Conservation (phyloP, 2,329 filamentous ascomycete species). For the Sporothrix phasma region DNA sequence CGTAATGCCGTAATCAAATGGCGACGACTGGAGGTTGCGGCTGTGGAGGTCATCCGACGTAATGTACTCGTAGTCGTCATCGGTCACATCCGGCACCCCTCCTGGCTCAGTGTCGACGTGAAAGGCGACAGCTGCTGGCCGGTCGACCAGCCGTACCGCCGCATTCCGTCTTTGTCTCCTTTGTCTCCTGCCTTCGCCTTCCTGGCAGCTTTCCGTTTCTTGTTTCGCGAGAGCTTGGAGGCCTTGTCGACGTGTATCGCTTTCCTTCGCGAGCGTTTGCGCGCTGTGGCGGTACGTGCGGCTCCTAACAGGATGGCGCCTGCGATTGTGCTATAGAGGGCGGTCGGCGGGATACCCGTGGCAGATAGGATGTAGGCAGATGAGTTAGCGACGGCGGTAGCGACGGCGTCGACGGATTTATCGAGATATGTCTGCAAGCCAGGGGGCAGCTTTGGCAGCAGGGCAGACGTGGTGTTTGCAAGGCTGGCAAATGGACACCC, state of each 20-base stretch:
- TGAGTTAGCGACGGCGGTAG: constrained; percentile 38
- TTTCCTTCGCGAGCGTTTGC: constrained; percentile 14
- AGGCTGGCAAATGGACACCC: constrained; percentile 44
- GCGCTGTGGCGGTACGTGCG: constrained; percentile 25
- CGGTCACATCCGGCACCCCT: constrained; percentile 50
- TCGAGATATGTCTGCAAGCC: constrained; percentile 48
- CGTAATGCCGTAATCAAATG: constrained; percentile 18
- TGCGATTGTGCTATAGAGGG: constrained; percentile 42
- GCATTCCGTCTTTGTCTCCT: constrained; percentile 31
- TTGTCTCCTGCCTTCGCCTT: constrained; percentile 8
- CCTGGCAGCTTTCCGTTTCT: constrained; percentile 19
- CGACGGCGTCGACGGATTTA: constrained; percentile 40
- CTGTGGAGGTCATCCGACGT: constrained; percentile 62
- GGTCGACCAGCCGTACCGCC: constrained; percentile 42
- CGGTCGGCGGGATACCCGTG: constrained; percentile 39
- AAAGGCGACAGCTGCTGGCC: constrained; percentile 39
- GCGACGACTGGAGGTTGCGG: constrained; percentile 27
- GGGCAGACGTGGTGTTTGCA: constrained; percentile 43
- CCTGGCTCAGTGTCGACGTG: constrained; percentile 33
- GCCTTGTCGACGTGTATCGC: not conserved
- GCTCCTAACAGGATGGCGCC: constrained; percentile 39
- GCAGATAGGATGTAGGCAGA: constrained; percentile 41
- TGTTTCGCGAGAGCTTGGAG: constrained; percentile 15
- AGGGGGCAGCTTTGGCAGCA: constrained; percentile 31
- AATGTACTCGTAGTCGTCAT: constrained; percentile 73